phyloP scores from a whole-genome alignment of 1,139 yeast species.

The Pneumocystis carinii region DNA sequence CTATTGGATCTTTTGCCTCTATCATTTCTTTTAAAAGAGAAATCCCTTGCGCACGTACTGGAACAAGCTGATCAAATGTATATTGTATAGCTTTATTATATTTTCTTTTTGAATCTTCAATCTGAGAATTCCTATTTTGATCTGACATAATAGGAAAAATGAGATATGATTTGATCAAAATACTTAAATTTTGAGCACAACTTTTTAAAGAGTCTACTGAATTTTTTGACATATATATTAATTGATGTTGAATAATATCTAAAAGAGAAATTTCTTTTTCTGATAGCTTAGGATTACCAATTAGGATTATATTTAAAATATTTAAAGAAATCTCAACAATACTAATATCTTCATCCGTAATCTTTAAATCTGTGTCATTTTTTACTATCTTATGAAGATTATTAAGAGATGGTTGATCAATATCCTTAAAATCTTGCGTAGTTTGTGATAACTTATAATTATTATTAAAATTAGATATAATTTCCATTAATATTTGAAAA shows the following conservation, averaged over 20 bases:
- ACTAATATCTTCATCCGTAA: background rate
- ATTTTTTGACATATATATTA: background rate
- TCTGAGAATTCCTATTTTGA: background rate
- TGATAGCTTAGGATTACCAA: background rate
- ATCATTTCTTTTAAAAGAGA: slow-evolving; percentile 48
- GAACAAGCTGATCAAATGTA: slow-evolving; percentile 63
- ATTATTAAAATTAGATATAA: background rate
- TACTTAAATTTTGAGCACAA: slow-evolving; percentile 1
- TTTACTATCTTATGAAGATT: background rate
- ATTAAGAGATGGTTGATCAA: background rate
- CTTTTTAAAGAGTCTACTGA: background rate
- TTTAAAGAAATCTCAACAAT: background rate
- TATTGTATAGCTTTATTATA: slow-evolving; percentile 16
- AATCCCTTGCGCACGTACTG: slow-evolving; percentile 77
- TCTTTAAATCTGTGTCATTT: background rate
- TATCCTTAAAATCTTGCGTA: background rate
- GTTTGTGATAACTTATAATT: background rate
- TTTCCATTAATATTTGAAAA: background rate
- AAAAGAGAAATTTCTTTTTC: background rate
- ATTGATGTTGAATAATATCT: background rate
- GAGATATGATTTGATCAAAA: slow-evolving; percentile 5
- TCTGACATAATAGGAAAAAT: slow-evolving; percentile 2
- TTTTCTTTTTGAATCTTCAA: slow-evolving; percentile 30
- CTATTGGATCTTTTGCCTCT: slow-evolving; percentile 33
- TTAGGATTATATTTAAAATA: background rate